A percentile compares a stretch with the other conserved stretches of the same genome.
Conservation (phyloP, 2,329 filamentous ascomycete species). For the Salinomyces thailandicus region DNA sequence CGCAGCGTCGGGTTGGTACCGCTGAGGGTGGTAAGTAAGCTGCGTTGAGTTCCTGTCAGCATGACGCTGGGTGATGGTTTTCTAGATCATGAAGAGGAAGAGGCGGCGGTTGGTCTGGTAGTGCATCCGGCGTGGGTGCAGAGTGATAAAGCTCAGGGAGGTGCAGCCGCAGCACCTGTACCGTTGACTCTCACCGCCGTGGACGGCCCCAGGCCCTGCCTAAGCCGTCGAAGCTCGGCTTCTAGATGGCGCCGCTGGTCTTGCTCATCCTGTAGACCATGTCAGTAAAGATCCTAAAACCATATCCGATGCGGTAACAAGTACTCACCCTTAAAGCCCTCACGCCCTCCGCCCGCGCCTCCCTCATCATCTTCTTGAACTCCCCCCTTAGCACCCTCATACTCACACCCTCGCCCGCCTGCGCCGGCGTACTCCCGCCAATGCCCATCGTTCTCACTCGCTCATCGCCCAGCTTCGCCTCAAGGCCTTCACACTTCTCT, state of each 20-base stretch:
- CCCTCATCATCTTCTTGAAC: slow-evolving; percentile 73
- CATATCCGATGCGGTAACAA: background rate
- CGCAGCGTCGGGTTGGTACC: background rate
- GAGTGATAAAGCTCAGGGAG: background rate
- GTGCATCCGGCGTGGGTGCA: background rate
- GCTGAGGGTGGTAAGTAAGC: background rate
- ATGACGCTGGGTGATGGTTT: too few species aligned
- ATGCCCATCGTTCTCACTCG: slow-evolving; percentile 55
- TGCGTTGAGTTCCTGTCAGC: too few species aligned
- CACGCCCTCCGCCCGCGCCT: slow-evolving; percentile 55
- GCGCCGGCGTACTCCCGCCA: slow-evolving; percentile 35
- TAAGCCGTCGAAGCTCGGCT: slow-evolving; percentile 47
- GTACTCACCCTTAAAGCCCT: slow-evolving; percentile 52
- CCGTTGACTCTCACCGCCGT: slow-evolving; percentile 1
- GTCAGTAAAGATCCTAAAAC: background rate
- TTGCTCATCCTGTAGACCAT: slow-evolving; percentile 53
- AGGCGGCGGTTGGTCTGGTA: background rate
- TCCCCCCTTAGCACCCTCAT: slow-evolving; percentile 61
- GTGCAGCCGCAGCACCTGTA: background rate
- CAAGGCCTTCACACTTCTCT: slow-evolving; percentile 53
- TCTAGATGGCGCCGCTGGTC: slow-evolving; percentile 60
- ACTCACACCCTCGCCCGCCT: slow-evolving; percentile 46
- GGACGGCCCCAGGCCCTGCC: slow-evolving; percentile 24
- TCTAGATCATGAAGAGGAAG: background rate
- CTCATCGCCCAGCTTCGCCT: slow-evolving; percentile 56